Conservation (phyloP, 805 yeast genomes). For the Candida vaughaniae region DNA sequence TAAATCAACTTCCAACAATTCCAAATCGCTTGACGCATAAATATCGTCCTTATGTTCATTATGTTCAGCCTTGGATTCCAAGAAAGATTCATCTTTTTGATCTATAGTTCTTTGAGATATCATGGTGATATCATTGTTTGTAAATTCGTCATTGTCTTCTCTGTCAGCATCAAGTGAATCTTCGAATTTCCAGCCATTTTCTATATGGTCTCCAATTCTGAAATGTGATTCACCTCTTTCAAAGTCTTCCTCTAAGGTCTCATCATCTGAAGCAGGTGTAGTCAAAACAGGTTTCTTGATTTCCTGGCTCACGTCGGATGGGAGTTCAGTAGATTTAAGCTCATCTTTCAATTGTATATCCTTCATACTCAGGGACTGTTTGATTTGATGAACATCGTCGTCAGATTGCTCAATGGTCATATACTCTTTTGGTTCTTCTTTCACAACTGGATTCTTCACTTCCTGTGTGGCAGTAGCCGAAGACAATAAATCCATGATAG, state of each 20-base stretch:
- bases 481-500: conserved; percentile 38
- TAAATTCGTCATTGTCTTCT: conserved; percentile 33
- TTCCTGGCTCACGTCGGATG: conserved; percentile 1
- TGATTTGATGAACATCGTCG: neutral
- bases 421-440: conserved; percentile 9
- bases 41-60: neutral
- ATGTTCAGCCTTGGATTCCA: neutral
- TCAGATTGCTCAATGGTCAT: neutral
- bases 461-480: conserved; percentile 14
- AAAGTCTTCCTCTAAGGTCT: conserved; percentile 1
- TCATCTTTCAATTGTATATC: conserved; percentile 1
- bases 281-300: conserved; percentile 5
- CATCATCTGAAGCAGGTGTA: conserved; percentile 5
- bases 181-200: conserved; percentile 37
- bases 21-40: neutral
- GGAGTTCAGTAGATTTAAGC: neutral
- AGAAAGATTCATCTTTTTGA: neutral
- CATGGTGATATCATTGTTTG: conserved; percentile 21
- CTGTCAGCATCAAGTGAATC: conserved; percentile 39
- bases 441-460: conserved; percentile 6
- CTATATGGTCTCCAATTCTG: conserved; percentile 29
- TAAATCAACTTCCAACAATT: conserved; percentile 12
- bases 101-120: conserved; percentile 2
- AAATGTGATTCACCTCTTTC: conserved; percentile 2
- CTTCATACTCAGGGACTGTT: conserved; percentile 3